Base-by-base conservation (phyloP, 73 alveolate species). In the Stentor roeselii region DNA sequence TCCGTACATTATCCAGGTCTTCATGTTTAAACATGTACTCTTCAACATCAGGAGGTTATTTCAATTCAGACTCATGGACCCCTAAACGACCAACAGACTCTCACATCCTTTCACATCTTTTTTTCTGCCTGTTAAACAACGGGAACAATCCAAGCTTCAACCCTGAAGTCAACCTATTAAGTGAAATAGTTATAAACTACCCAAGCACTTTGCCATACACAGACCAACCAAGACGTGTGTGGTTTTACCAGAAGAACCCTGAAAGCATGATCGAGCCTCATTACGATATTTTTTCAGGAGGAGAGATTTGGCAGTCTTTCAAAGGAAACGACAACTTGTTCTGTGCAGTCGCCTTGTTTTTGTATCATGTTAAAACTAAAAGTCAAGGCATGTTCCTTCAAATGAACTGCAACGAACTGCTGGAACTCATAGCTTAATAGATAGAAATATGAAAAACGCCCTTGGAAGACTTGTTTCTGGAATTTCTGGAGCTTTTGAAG, bases 301-400 rank as follows among this genome's bases (percentile, higher is more conserved):
- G 80, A 11, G 80, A 67, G 34, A 34, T 67, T 67, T 67, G 80
- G 80, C 37, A 36, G 80, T 27, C 80, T 14, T 67, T 21, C 34
- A 67, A 32, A 67, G 80, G 80, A 67, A 67, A 67, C 34, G 80
- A 67, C 11, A 67, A 67, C 34, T 67, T 67, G 80, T 67, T 67
- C 41, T 67, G 80, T 67, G 80, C 80, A 30, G 34, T 67, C 11
- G 80, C 80, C n/a, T 67, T 67, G 42, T 67, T 67, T 67, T 67
- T 67, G 27, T 40, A 21, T 32, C 80, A 67, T 67, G 80, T 67
- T 27, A 67, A 67, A 34, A 67, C 41, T 32, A 67, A 67, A 32
- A 30, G 50, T 21, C 80, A 67, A 67, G 80, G 80, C 21, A 27
- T 27, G 21, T 67, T 67, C 41, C 37, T 21, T 67, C 80, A 67